These are phyloP conservation scores for Penicillium canescens DNA, from an alignment of 495 filamentous ascomycete species.

Conservation along the genomic window DNA sequence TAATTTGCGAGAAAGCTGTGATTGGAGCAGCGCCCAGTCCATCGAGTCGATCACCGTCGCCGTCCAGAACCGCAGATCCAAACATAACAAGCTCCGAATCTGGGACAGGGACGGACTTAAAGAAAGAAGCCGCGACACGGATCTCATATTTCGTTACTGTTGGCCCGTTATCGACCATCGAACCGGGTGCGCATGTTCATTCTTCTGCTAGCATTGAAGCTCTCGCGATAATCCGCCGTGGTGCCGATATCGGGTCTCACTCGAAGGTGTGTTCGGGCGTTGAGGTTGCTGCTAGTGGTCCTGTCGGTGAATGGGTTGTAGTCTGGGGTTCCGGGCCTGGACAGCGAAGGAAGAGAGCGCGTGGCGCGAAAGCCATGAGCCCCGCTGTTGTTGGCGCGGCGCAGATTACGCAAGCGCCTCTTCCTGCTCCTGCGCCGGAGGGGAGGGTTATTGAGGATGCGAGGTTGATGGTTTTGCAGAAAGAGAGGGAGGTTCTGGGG, in stretches of 20 bases:
- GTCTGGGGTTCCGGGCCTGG: slow-evolving; percentile 42
- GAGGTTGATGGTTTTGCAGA: slow-evolving; percentile 44
- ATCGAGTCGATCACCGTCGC: slow-evolving; percentile 8
- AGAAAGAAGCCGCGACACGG: slow-evolving; percentile 22
- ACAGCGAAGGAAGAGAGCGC: slow-evolving; percentile 33
- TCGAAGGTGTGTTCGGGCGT: slow-evolving; percentile 42
- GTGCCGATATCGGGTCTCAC: slow-evolving; percentile 40
- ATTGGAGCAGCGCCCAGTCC: slow-evolving; percentile 53
- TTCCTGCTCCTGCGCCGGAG: slow-evolving; percentile 25
- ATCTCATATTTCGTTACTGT: slow-evolving; percentile 40
- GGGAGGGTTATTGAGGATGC: slow-evolving; percentile 47
- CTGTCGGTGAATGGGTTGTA: slow-evolving; percentile 43
- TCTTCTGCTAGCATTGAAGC: slow-evolving; percentile 37
- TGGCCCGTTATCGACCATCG: slow-evolving; percentile 32
- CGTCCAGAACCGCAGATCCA: slow-evolving; percentile 7
- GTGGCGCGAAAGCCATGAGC: slow-evolving; percentile 20
- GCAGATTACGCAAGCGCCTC: slow-evolving; percentile 20
- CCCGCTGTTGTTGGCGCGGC: slow-evolving; percentile 24
- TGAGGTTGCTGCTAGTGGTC: slow-evolving; percentile 26
- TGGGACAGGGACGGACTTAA: neutral
- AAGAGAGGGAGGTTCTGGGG: slow-evolving; percentile 43
- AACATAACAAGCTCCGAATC: neutral
- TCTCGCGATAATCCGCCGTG: slow-evolving; percentile 27
- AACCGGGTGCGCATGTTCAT: slow-evolving; percentile 38
- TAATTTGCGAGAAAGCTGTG: slow-evolving; percentile 70